Evolutionary conservation across 2,329 filamentous ascomycete species (phyloP).

Genomic region (Fusarium tuaranense): DNA sequence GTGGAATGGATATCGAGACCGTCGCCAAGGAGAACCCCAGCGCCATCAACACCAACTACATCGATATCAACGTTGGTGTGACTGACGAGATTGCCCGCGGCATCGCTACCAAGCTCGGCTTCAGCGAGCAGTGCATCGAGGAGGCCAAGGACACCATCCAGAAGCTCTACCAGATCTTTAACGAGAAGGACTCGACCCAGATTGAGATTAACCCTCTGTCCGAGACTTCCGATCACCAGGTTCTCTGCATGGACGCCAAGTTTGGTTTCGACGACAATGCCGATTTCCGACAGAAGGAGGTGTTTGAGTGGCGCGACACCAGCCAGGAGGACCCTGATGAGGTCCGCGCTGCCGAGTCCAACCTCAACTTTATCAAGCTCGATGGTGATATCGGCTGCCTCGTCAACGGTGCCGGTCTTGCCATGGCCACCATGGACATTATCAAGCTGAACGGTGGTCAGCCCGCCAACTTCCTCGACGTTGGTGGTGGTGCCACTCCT

Average conservation of each 20-base stretch:
- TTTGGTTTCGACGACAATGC: constrained; percentile 99
- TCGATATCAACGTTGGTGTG: constrained; percentile 94
- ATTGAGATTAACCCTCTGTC: constrained; percentile 99
- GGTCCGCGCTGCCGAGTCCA: constrained; percentile 93
- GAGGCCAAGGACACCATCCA: constrained; percentile 96
- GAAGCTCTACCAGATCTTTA: constrained; percentile 99
- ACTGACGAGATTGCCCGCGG: constrained; percentile 93
- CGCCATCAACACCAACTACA: constrained; percentile 92
- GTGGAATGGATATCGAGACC: constrained; percentile 98
- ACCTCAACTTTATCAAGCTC: constrained; percentile 99
- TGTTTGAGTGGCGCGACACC: constrained; percentile 93
- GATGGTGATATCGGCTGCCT: constrained; percentile 99
- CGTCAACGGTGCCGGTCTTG: constrained; percentile 98
- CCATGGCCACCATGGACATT: constrained; percentile 99
- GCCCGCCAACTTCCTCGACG: constrained; percentile 98
- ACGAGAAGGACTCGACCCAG: constrained; percentile 98
- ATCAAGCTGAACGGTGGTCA: constrained; percentile 98
- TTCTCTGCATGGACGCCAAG: constrained; percentile 99
- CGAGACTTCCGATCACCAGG: constrained; percentile 97
- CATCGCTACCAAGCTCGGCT: constrained; percentile 92
- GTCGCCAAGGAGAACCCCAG: constrained; percentile 98
- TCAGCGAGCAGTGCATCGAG: constrained; percentile 97
- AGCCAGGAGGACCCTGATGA: constrained; percentile 97
- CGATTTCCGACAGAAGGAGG: constrained; percentile 96
- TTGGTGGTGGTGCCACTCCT: constrained; percentile 96